Evolutionary conservation across 192 early-diverging fungal species (phyloP).

Genomic region (Entomortierella parvispora): DNA sequence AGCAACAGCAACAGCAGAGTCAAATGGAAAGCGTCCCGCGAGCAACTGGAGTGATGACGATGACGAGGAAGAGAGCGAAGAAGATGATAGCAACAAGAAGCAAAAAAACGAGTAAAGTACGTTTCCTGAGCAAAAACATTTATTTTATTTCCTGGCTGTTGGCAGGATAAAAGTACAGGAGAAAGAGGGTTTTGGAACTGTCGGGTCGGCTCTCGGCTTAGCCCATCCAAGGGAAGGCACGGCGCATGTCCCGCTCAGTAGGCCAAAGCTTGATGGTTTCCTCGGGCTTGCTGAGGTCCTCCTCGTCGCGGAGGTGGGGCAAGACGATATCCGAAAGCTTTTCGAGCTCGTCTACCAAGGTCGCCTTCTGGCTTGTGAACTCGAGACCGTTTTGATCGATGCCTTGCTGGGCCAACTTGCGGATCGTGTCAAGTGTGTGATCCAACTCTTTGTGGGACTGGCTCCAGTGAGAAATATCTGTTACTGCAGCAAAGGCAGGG

Average conservation of each 20-base stretch:
- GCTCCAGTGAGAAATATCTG: constrained; percentile 47
- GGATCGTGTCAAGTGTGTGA: constrained; percentile 27
- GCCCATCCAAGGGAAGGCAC: constrained; percentile 47
- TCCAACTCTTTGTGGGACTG: constrained; percentile 36
- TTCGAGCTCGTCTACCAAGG: constrained; percentile 24
- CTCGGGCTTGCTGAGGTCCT: constrained; percentile 20
- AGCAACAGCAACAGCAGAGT: neutral
- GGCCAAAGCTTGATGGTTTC: constrained; percentile 48
- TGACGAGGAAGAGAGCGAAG: neutral
- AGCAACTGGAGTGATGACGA: constrained; percentile 45
- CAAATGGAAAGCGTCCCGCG: constrained; percentile 25
- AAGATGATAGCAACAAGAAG: constrained; percentile 1
- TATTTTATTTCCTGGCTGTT: too few species aligned
- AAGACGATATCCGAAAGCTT: constrained; percentile 46
- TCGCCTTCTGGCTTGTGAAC: constrained; percentile 19
- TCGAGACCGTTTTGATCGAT: constrained; percentile 36
- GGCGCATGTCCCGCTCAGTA: constrained; percentile 29
- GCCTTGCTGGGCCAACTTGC: constrained; percentile 36
- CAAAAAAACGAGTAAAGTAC: neutral
- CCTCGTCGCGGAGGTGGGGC: constrained; percentile 42
- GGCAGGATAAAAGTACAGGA: neutral
- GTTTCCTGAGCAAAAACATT: too few species aligned
- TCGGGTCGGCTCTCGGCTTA: neutral
- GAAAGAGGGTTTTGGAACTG: too few species aligned
- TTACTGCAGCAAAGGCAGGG: constrained; percentile 34